Percentiles rank a stretch among this genome's conserved stretches.
phyloP scores from a whole-genome alignment of 129 eudicot species.

The Flaveria ramosissima region DNA sequence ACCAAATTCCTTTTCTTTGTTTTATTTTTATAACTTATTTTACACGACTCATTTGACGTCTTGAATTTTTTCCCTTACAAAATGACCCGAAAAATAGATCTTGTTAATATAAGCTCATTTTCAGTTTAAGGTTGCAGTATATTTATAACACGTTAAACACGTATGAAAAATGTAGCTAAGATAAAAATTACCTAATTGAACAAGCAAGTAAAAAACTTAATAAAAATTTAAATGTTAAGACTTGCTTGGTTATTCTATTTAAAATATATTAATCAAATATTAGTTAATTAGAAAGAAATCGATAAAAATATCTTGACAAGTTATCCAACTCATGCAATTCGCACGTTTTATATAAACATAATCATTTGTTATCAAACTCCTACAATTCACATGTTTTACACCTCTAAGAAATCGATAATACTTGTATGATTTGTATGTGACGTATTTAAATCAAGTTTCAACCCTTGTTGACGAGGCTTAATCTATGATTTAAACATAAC shows the following conservation, averaged over 20 bases:
- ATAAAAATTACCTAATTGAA: too few relatives aligned
- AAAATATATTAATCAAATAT: background rate
- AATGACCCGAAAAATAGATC: too few relatives aligned
- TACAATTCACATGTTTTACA: too few relatives aligned
- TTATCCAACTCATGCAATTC: background rate
- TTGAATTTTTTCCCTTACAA: too few relatives aligned
- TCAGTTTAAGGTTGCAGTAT: too few relatives aligned
- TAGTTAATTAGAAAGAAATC: background rate
- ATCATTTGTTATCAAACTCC: background rate
- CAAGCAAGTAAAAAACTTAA: too few relatives aligned
- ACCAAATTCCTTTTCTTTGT: constrained; percentile 13
- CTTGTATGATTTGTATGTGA: background rate
- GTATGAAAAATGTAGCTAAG: too few relatives aligned
- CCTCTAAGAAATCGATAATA: background rate
- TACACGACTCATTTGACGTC: background rate
- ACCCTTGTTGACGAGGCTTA: background rate
- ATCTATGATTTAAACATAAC: constrained; percentile 10
- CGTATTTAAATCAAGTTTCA: background rate
- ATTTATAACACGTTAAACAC: too few relatives aligned
- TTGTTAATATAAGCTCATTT: too few relatives aligned
- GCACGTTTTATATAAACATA: too few relatives aligned
- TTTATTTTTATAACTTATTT: background rate
- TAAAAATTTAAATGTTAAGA: too few relatives aligned
- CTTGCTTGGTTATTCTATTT: background rate
- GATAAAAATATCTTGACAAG: background rate